Base-by-base conservation (phyloP, 176 grass and related monocot species). In the Pontederia crassipes region DNA sequence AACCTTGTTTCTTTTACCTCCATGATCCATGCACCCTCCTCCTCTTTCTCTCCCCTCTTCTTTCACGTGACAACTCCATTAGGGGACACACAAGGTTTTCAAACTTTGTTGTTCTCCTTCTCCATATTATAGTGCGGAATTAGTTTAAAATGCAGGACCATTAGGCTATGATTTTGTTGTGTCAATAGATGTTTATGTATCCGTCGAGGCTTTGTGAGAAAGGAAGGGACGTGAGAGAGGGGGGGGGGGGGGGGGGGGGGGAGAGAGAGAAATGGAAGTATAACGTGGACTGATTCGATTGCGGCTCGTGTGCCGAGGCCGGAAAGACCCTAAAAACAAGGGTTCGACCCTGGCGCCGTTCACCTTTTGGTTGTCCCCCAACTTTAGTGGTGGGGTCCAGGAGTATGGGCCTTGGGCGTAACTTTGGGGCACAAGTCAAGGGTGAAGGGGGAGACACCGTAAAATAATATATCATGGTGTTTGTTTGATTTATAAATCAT, bases 221-320 rank as follows among this genome's bases (percentile, higher is more conserved):
- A 59, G 57, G 24, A 27, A 59, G 57, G 57, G 24, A 28, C 24
- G 12, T 18, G 57, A 17, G 13, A 12, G 8, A n/a, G n/a, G n/a
- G n/a, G n/a, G n/a, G n/a, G n/a, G n/a, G n/a, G n/a, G n/a, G n/a
- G n/a, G n/a, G n/a, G n/a, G n/a, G n/a, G n/a, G n/a, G n/a, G n/a
- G n/a, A n/a, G n/a, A 27, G 11, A 59, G 18, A 27, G 28, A 27
- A 32, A 59, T 8, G 3, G 2, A 40, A 2, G 32, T 40, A 40
- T 40, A 40, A 40, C 57, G 57, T 59, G 57, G 24, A 32, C 28
- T 28, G 57, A 59, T 59, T 59, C 20, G 57, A 59, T 27, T 32
- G 28, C 24, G 57, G 57, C 26, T 20, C 11, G 24, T 13, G 57
- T 59, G 24, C 17, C 57, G 57, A 59, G 57, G 57, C 57, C 20